Percentiles rank a stretch among this genome's conserved stretches.
Evolutionary conservation across 768 basidiomycete species (phyloP).

Genomic region (Tricholoma saponaceum): DNA sequence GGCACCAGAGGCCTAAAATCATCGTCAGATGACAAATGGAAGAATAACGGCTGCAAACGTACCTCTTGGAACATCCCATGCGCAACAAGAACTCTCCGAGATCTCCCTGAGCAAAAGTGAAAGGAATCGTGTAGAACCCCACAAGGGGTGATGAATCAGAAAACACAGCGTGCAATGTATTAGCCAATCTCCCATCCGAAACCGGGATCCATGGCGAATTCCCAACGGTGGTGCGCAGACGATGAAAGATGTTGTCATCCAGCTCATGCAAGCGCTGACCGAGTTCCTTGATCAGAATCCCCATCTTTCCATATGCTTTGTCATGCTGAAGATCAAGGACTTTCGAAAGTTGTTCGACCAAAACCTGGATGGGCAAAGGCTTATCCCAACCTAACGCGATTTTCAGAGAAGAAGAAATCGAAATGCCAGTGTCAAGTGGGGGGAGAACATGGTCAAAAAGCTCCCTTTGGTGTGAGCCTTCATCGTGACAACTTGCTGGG

Average conservation of each 20-base stretch:
- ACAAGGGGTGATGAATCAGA: conserved; percentile 7
- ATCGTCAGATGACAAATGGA: neutral
- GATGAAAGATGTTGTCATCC: conserved; percentile 10
- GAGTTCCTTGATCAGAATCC: conserved; percentile 27
- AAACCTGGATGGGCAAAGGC: conserved; percentile 23
- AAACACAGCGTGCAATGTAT: conserved; percentile 19
- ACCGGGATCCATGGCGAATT: conserved; percentile 33
- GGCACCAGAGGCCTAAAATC: conserved; percentile 12
- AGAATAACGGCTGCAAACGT: conserved; percentile 1
- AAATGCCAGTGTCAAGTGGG: conserved; percentile 21
- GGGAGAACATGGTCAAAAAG: conserved; percentile 39
- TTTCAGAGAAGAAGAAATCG: conserved; percentile 24
- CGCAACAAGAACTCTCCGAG: conserved; percentile 19
- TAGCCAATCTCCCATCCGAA: conserved; percentile 10
- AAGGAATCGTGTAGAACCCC: conserved; percentile 23
- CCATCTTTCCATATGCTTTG: conserved; percentile 8
- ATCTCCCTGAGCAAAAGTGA: conserved; percentile 15
- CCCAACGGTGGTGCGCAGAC: conserved; percentile 14
- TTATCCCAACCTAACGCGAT: conserved; percentile 36
- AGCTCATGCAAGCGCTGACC: conserved; percentile 15
- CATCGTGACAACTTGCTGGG: conserved; percentile 26
- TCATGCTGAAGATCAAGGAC: neutral
- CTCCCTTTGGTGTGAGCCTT: conserved; percentile 12
- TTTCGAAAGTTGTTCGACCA: conserved; percentile 30
- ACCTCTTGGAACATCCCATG: conserved; percentile 40